Conservation (phyloP, 2,329 filamentous ascomycete species). For the Macrophomina tecta region DNA sequence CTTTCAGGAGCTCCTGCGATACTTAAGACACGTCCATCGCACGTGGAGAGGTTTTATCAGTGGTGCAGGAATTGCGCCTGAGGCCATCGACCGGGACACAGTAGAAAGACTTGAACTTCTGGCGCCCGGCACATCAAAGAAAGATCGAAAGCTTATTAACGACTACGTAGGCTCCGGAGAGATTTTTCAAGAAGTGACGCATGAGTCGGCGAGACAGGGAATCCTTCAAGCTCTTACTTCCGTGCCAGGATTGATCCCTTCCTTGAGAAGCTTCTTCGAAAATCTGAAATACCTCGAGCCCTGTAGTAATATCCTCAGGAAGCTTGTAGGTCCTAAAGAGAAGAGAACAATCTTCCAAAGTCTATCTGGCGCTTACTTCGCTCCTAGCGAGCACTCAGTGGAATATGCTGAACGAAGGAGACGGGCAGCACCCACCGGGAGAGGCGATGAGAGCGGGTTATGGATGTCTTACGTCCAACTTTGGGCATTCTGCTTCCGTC, state of each 20-base stretch:
- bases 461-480: conserved; percentile 15
- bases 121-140: conserved; percentile 21
- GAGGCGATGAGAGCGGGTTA: conserved; percentile 12
- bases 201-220: background rate
- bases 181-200: conserved; percentile 16
- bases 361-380: conserved; percentile 30
- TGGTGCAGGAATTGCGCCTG: background rate
- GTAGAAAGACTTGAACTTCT: conserved; percentile 29
- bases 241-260: conserved; percentile 29
- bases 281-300: conserved; percentile 33
- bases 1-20: conserved; percentile 27
- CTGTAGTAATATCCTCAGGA: conserved; percentile 29
- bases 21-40: conserved; percentile 24
- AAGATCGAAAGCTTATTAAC: conserved; percentile 2
- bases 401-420: conserved; percentile 20
- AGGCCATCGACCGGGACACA: conserved; percentile 26
- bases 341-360: conserved; percentile 25
- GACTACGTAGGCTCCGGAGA: background rate
- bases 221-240: background rate
- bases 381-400: background rate
- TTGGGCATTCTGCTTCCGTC: conserved; percentile 11
- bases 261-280: conserved; percentile 31
- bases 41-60: conserved; percentile 4
- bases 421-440: background rate
- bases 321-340: conserved; percentile 22